phyloP scores from a whole-genome alignment of 2,329 filamentous ascomycete species.

The Diaporthe amygdali region DNA sequence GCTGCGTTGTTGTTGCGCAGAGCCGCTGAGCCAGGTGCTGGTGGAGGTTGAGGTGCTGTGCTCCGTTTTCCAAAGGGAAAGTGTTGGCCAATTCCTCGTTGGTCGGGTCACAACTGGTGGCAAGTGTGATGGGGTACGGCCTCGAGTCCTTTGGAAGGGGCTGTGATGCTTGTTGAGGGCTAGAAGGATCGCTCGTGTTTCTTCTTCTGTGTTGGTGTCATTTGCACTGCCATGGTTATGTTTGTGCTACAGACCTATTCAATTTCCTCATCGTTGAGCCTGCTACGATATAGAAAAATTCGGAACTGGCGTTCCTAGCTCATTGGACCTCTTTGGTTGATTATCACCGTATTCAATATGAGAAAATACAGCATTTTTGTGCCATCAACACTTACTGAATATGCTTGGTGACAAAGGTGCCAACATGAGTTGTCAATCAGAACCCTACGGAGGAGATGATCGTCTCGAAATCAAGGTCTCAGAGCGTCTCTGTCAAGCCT shows the following conservation, averaged over 20 bases:
- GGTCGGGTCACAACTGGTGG: neutral
- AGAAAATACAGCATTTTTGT: neutral
- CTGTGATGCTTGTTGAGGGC: neutral
- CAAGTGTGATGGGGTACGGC: neutral
- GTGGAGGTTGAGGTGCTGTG: constrained; percentile 1
- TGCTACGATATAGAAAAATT: neutral
- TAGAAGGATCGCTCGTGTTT: neutral
- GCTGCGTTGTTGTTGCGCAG: neutral
- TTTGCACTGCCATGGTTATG: neutral
- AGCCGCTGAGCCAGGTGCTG: neutral
- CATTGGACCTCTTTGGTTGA: neutral
- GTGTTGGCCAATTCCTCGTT: neutral
- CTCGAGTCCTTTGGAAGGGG: neutral
- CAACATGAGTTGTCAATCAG: neutral
- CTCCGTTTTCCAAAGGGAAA: neutral
- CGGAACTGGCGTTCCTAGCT: neutral
- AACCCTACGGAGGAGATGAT: neutral
- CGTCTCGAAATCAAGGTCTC: no score
- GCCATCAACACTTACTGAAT: neutral
- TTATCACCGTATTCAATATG: neutral
- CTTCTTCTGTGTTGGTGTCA: neutral
- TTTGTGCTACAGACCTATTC: neutral
- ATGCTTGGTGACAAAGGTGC: neutral
- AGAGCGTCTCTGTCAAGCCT: neutral
- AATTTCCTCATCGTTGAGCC: neutral